phyloP scores from a whole-genome alignment of 2,329 filamentous ascomycete species.

The Fusarium tuaranense region DNA sequence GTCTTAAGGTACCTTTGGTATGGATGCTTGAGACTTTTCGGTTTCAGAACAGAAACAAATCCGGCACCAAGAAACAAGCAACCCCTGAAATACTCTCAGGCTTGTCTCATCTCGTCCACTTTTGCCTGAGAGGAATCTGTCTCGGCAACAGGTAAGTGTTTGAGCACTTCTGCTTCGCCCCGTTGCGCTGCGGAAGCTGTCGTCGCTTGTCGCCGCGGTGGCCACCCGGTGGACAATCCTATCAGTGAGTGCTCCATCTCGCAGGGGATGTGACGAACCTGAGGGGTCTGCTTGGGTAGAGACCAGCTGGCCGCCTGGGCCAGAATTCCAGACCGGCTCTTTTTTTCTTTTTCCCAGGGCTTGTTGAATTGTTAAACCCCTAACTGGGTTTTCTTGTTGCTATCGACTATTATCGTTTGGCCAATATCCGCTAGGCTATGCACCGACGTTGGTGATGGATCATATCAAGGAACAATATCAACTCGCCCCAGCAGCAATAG shows the following conservation, averaged over 20 bases:
- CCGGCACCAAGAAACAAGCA: constrained; percentile 27
- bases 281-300: constrained; percentile 34
- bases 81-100: constrained; percentile 21
- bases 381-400: not conserved
- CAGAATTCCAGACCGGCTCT: not conserved
- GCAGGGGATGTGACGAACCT: constrained; percentile 42
- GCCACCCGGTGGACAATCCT: constrained; percentile 23
- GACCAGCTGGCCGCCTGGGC: not conserved
- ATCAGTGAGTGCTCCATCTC: constrained; percentile 12
- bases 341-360: not conserved
- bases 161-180: constrained; percentile 12
- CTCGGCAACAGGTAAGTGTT: constrained; percentile 3
- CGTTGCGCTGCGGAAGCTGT: constrained; percentile 23
- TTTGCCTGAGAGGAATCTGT: constrained; percentile 11
- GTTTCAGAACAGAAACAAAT: constrained; percentile 42
- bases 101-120: constrained; percentile 21
- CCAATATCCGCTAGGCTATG: not conserved
- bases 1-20: not conserved
- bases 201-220: constrained; percentile 22
- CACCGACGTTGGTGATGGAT: not conserved
- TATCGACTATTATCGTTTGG: not conserved
- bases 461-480: not conserved
- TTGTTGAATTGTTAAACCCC: not conserved
- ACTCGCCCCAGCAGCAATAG: not conserved
- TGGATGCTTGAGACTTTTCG: constrained; percentile 28